Evolutionary conservation across 495 filamentous ascomycete genomes (phyloP).

Genomic region (Hypoxylon subgilvum): DNA sequence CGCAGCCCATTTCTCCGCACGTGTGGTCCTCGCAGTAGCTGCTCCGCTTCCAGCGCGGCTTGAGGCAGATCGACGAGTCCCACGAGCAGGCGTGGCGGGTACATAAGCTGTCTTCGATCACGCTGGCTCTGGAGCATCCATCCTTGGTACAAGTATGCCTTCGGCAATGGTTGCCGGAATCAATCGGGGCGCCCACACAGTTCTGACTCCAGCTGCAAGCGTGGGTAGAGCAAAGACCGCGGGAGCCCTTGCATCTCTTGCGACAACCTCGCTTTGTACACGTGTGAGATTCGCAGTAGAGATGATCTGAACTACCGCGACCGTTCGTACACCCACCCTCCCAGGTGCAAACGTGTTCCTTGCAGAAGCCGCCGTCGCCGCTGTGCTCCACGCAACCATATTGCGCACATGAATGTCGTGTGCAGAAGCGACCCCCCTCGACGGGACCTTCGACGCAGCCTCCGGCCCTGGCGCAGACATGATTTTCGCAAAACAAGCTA

Average conservation of each 20-base stretch:
- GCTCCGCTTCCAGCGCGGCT: slow-evolving; percentile 32
- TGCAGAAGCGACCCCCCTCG: slow-evolving; percentile 12
- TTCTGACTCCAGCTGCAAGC: slow-evolving; percentile 26
- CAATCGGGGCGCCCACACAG: slow-evolving; percentile 10
- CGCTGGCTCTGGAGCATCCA: slow-evolving; percentile 19
- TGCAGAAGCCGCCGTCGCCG: slow-evolving; percentile 25
- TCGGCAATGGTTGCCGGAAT: slow-evolving; percentile 22
- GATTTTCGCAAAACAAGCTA: slow-evolving; percentile 23
- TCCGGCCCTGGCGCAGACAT: slow-evolving; percentile 14
- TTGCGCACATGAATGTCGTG: slow-evolving; percentile 15
- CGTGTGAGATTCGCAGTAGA: slow-evolving; percentile 29
- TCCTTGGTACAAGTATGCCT: slow-evolving; percentile 21
- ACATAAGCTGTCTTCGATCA: slow-evolving; percentile 25
- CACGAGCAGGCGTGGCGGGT: slow-evolving; percentile 30
- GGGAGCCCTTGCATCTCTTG: slow-evolving; percentile 18
- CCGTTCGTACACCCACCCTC: slow-evolving; percentile 19
- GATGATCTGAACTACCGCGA: slow-evolving; percentile 14
- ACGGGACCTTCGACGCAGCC: slow-evolving; percentile 22
- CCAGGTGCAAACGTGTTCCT: slow-evolving; percentile 25
- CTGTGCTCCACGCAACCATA: slow-evolving; percentile 17
- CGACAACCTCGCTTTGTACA: slow-evolving; percentile 15
- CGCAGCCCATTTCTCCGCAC: slow-evolving; percentile 35
- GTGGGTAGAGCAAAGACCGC: slow-evolving; percentile 23
- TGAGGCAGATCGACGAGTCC: slow-evolving; percentile 22
- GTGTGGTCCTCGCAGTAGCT: slow-evolving; percentile 36